These are phyloP conservation scores for Pleurotus tuoliensis DNA, from an alignment of 768 basidiomycete species.

Conservation along the genomic window DNA sequence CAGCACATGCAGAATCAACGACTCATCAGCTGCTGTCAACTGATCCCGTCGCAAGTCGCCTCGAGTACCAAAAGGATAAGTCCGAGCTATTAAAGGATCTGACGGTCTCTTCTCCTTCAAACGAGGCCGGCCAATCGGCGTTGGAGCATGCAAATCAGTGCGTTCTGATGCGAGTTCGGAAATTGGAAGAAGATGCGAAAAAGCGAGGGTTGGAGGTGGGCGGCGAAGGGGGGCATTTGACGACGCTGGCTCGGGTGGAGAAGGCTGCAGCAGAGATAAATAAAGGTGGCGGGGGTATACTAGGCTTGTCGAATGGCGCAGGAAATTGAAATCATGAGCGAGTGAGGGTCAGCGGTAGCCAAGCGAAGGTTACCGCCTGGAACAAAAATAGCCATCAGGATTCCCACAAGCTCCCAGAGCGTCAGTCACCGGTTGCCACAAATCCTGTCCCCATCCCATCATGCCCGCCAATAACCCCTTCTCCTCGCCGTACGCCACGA, in stretches of 20 bases:
- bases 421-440: background rate
- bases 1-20: background rate
- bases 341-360: background rate
- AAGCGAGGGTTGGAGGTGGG: conserved; percentile 26
- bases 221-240: conserved; percentile 37
- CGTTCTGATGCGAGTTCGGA: conserved; percentile 50
- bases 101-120: conserved; percentile 16
- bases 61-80: conserved; percentile 41
- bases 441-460: background rate
- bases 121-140: conserved; percentile 20
- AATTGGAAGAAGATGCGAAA: conserved; percentile 43
- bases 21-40: conserved; percentile 29
- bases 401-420: background rate
- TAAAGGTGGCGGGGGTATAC: conserved; percentile 29
- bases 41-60: conserved; percentile 23
- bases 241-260: conserved; percentile 45
- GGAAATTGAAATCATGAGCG: conserved; percentile 22
- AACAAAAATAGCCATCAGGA: background rate
- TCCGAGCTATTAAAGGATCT: conserved; percentile 33
- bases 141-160: conserved; percentile 43
- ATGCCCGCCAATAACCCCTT: conserved; percentile 9
- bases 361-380: conserved; percentile 1
- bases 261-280: conserved; percentile 35
- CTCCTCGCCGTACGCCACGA: conserved; percentile 14
- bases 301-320: conserved; percentile 45